A percentile compares a stretch with the other conserved stretches of the same genome.
Evolutionary conservation across 805 yeast species (phyloP).

Genomic region (Kodamaea leandrae): DNA sequence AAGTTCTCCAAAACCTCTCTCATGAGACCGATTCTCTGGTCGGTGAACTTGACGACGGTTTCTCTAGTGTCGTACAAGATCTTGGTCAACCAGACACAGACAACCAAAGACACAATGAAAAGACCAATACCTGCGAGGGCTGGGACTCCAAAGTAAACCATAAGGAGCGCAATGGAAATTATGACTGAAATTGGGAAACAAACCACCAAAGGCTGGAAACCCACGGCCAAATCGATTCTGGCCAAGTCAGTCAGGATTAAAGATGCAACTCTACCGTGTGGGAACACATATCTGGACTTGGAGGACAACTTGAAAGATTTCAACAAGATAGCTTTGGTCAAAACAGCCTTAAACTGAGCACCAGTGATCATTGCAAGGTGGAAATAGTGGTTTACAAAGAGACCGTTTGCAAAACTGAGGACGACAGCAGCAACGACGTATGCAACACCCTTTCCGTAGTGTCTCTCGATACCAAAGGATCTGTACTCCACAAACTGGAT

Average conservation of each 20-base stretch:
- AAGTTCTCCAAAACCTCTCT: slow-evolving; percentile 41
- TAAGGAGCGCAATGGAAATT: slow-evolving; percentile 36
- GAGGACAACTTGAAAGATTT: slow-evolving; percentile 40
- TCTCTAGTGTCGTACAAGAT: slow-evolving; percentile 36
- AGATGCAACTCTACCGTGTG: slow-evolving; percentile 40
- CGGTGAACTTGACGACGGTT: slow-evolving; percentile 37
- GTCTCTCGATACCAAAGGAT: slow-evolving; percentile 39
- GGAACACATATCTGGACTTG: slow-evolving; percentile 31
- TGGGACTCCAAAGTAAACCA: slow-evolving; percentile 37
- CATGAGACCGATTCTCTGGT: slow-evolving; percentile 40
- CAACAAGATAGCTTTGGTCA: slow-evolving; percentile 37
- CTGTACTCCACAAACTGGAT: slow-evolving; percentile 61
- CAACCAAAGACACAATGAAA: slow-evolving; percentile 32
- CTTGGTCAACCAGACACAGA: slow-evolving; percentile 35
- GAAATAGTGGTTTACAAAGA: slow-evolving; percentile 41
- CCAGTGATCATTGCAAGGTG: slow-evolving; percentile 44
- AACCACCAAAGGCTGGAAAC: slow-evolving; percentile 41
- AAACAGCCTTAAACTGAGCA: slow-evolving; percentile 38
- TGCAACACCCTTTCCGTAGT: slow-evolving; percentile 65
- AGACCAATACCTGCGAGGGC: slow-evolving; percentile 43
- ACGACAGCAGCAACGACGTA: slow-evolving; percentile 67
- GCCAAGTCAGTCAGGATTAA: slow-evolving; percentile 44
- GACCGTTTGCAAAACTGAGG: slow-evolving; percentile 46
- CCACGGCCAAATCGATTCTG: slow-evolving; percentile 43
- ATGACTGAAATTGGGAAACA: slow-evolving; percentile 44